Evolutionary conservation across 163 green algal genomes (phyloP).

Genomic region (Chloromonas sp.): DNA sequence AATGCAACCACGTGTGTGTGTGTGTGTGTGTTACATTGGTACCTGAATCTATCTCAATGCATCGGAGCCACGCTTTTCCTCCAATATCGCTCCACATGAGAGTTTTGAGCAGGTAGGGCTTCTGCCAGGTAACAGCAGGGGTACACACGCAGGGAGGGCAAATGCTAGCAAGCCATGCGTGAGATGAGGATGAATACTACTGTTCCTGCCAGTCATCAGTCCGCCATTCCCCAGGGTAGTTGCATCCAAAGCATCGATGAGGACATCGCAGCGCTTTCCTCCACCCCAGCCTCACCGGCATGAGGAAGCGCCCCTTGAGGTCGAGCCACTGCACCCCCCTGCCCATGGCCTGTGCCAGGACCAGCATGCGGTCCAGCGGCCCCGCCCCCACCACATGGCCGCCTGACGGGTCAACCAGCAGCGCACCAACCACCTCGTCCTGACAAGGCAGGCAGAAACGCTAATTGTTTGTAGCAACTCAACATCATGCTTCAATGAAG

Average conservation of each 20-base stretch:
- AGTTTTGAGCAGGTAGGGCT: background rate
- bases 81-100: background rate
- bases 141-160: background rate
- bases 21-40: background rate
- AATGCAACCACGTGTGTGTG: background rate
- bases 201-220: background rate
- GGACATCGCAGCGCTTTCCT: background rate
- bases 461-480: background rate
- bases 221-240: background rate
- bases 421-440: background rate
- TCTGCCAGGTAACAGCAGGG: background rate
- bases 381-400: constrained; percentile 14
- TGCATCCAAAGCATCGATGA: background rate
- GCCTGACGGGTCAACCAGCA: constrained; percentile 14
- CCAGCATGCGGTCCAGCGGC: background rate
- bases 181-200: too few relatives aligned
- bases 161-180: too few relatives aligned
- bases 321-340: constrained; percentile 19
- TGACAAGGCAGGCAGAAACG: background rate
- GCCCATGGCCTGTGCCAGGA: background rate
- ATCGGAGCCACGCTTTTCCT: background rate
- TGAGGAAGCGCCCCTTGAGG: constrained; percentile 31
- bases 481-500: too few relatives aligned
- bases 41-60: background rate
- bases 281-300: constrained; percentile 30